Evolutionary conservation across 2,329 filamentous ascomycete species (phyloP), one percentile per base, ranked within the genome.

Genomic region (Aspergillus novoparasiticus): DNA sequence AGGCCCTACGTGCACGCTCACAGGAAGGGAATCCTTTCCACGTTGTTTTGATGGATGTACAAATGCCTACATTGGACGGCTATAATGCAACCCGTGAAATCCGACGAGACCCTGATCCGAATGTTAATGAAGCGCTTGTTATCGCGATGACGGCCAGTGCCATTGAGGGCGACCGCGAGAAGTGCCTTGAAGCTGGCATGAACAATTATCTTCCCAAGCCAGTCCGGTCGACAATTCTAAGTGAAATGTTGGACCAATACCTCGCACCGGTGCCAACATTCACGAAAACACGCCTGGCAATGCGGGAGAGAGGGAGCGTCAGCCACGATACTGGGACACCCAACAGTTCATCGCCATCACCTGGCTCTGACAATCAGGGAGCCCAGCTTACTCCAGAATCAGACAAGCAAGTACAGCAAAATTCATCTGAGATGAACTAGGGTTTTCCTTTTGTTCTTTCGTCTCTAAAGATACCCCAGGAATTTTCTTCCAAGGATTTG

Each of bases 61-160:
- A 97, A 79, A 97, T 97, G 94, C 94, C 94, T 0, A 88, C 96
- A 4, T 86, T 96, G 10, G 94, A 97, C 75, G 94, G 94, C 6
- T 97, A 97, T 75, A 91, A 96, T 77, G 93, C 94, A 1, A 97
- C 94, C 0, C 90, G 90, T 68, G 85, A 93, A 62, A 88, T 97
- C 51, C 89, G 94, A 11, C 87, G 87, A 69, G 93, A 97, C 75
- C 76, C 87, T 0, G 86, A 93, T 63, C 89, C 93, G 41, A 86
- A 86, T 9, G 92, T 98, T 12, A 86, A 92, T 58, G 89, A 92
- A 67, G 87, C 96, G 1, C 83, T 97, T n/a, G 91, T 98, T 56
- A 97, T 98, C 70, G 94, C 94, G 60, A 97, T 98, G 94, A 98
- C 94, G 1, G 94, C 94, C 1, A 94, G 90, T 30, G 94, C 94